Evolutionary conservation across 148 eudicot genomes (phyloP), one percentile per base, ranked within the genome.

Genomic region (Polygonum aviculare): DNA sequence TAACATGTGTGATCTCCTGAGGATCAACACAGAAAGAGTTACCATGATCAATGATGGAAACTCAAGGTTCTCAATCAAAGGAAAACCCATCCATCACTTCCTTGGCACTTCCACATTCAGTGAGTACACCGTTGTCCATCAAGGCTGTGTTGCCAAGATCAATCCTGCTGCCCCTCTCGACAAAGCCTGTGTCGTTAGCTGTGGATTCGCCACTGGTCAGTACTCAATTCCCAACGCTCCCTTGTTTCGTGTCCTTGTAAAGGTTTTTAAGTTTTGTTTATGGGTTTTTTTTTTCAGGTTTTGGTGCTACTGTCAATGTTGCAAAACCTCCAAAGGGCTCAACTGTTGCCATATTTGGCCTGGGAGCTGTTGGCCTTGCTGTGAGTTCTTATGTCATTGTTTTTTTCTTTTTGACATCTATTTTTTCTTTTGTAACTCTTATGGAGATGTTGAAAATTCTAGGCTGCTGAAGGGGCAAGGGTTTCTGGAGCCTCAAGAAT

Each of bases 351-450:
- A 48, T 91, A 51, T 91, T 91, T 18, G 97, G 97, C 39, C 77
- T 91, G 65, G 96, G 96, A 74, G 91, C 96, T 47, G 93, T 91
- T 35, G 93, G 96, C 36, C 90, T 91, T 47, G 93, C 90, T 40
- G 97, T 91, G 74, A 80, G 93, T 83, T n/a, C 12, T 54, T 33
- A 21, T 21, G 15, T n/a, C n/a, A 21, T 18, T 54, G 22, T 4
- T 54, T 2, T 0, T 54, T n/a, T 55, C 8, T 55, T 55, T 16
- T 55, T 55, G 7, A 5, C 7, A 41, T 44, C 7, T 44, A 26
- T 44, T n/a, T 7, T 21, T 18, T 19, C 11, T 55, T 14, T n/a
- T 4, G 21, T 19, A 62, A 62, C 3, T 4, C 33, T 62, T 31
- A 22, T 3, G 40, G 12, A n/a, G 21, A 62, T 0, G 3, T 22